Conservation (phyloP, 208 protist genomes). For the Leishmania mexicana region DNA sequence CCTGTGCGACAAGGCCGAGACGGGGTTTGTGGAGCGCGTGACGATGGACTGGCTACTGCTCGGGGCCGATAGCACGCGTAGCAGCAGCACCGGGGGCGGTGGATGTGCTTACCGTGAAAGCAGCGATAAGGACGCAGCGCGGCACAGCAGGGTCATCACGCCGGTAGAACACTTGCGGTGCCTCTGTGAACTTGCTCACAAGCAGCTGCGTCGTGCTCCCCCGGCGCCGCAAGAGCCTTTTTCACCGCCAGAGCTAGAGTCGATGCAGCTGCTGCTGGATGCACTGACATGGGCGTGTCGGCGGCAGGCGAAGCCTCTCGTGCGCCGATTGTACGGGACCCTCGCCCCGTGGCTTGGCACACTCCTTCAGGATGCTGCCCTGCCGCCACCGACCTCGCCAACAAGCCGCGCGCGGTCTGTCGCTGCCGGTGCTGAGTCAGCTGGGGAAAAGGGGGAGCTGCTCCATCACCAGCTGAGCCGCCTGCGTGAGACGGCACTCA, state of each 20-base stretch:
- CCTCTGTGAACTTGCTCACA: not conserved
- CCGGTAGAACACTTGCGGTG: conserved; percentile 1
- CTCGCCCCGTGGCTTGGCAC: conserved; percentile 22
- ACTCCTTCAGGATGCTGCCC: not conserved
- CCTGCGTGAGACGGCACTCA: conserved; percentile 25
- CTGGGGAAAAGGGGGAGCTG: not conserved
- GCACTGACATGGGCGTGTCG: conserved; percentile 60
- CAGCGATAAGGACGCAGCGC: not conserved
- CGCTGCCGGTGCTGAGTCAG: not conserved
- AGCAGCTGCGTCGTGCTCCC: not conserved
- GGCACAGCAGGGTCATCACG: not conserved
- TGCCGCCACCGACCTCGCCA: not conserved
- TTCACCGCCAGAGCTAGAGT: conserved; percentile 13
- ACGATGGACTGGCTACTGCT: conserved; percentile 48
- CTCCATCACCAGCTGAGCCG: conserved; percentile 4
- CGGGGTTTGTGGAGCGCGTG: conserved; percentile 51
- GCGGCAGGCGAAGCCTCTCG: conserved; percentile 38
- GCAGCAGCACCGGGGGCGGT: not conserved
- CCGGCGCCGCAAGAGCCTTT: not conserved
- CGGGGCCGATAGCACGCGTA: not conserved
- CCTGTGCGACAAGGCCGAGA: conserved; percentile 57
- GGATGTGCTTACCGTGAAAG: not conserved
- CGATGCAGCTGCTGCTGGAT: conserved; percentile 48
- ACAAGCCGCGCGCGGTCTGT: not conserved
- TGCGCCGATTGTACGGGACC: conserved; percentile 35